Evolutionary conservation across 192 early-diverging fungal genomes (phyloP).

Genomic region (Rhizophagus clarus): DNA sequence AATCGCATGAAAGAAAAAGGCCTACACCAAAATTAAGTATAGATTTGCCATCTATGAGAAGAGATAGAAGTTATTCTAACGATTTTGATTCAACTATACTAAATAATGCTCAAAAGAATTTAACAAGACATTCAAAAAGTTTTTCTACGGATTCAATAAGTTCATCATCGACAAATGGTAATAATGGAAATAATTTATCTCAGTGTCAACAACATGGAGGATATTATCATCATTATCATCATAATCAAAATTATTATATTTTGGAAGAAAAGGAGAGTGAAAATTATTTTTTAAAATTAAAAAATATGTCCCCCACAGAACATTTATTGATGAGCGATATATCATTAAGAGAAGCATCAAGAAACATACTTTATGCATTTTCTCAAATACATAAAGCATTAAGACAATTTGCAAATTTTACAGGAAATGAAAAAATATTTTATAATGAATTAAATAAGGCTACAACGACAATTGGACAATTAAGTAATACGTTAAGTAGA

Average conservation of each 20-base stretch:
- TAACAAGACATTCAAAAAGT: constrained; percentile 44
- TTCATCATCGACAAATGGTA: constrained; percentile 33
- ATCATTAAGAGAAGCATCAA: constrained; percentile 43
- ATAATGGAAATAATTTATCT: background rate
- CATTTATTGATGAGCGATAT: constrained; percentile 39
- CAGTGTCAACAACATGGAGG: background rate
- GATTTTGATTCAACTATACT: constrained; percentile 13
- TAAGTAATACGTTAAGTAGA: constrained; percentile 40
- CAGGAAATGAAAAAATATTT: constrained; percentile 44
- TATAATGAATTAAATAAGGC: constrained; percentile 40
- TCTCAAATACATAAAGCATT: constrained; percentile 47
- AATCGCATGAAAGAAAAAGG: constrained; percentile 17
- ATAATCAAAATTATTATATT: constrained; percentile 30
- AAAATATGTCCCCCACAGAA: constrained; percentile 25
- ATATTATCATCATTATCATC: background rate
- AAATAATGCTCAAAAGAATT: background rate
- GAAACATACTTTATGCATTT: constrained; percentile 48
- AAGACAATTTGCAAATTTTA: constrained; percentile 42
- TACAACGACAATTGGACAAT: constrained; percentile 37
- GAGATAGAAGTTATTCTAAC: constrained; percentile 25
- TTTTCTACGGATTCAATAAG: constrained; percentile 45
- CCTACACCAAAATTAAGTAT: constrained; percentile 3
- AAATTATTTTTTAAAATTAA: constrained; percentile 44
- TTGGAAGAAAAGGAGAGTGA: constrained; percentile 38
- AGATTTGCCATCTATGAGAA: constrained; percentile 12